Conservation (phyloP, 306 rosid genomes). For the Quercus alba region DNA sequence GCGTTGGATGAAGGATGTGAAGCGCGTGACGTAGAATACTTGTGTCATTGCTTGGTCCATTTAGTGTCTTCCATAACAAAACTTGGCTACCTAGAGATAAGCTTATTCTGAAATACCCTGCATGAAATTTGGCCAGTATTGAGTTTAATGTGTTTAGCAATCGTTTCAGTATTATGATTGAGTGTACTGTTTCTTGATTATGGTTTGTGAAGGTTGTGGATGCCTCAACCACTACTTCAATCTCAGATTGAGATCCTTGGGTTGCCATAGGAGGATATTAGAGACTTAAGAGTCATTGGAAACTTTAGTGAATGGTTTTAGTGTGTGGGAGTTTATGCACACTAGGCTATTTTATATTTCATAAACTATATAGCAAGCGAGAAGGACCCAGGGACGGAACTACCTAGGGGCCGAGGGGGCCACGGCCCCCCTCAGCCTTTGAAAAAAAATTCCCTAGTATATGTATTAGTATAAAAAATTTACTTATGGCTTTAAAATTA, state of each 20-base stretch:
- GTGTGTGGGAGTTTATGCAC: too few relatives aligned
- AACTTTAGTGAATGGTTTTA: too few relatives aligned
- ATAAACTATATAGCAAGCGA: too few relatives aligned
- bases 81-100: constrained; percentile 12
- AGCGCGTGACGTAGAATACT: background rate
- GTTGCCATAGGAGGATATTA: background rate
- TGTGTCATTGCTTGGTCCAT: background rate
- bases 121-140: constrained; percentile 6
- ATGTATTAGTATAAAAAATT: too few relatives aligned
- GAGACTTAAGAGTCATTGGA: too few relatives aligned
- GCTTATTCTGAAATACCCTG: constrained; percentile 17
- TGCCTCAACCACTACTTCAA: constrained; percentile 26
- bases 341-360: too few relatives aligned
- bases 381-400: too few relatives aligned
- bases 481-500: too few relatives aligned
- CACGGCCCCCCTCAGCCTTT: too few relatives aligned
- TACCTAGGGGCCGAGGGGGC: too few relatives aligned
- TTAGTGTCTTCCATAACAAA: constrained; percentile 6
- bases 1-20: background rate
- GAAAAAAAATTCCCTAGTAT: too few relatives aligned
- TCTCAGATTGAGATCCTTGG: constrained; percentile 6
- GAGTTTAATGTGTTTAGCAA: constrained; percentile 11
- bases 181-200: background rate
- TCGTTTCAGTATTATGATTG: constrained; percentile 12
- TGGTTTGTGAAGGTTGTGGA: background rate